Evolutionary conservation across 75 land plant genomes (phyloP), one percentile per base, ranked within the genome.

Genomic region (Larix kaempferi): DNA sequence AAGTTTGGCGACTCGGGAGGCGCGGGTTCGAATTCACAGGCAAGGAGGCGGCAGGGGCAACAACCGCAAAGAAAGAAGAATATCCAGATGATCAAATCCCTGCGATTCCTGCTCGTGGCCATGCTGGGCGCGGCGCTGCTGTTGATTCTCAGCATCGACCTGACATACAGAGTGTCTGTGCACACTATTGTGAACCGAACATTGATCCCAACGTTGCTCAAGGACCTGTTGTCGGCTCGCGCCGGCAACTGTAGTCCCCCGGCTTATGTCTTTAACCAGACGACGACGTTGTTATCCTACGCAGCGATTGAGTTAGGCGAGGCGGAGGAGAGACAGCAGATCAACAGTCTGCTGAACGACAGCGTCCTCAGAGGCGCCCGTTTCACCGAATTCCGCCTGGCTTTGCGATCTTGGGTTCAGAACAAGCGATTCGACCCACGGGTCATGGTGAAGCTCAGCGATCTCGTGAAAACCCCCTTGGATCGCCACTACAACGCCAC

Each of bases 351-450:
- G 5, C 69, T 88, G 15, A 82, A 86, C 3, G 82, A 21, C 59
- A 63, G 57, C 57, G 29, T n/a, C 21, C 75, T 4, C 27, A 59
- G 77, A 2, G 61, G 57, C 57, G 58, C 80, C 76, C 60, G 81
- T 2, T 76, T 73, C 2, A 78, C 84, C 1, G 82, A 84, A 27
- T 91, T 91, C 78, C 80, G 88, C 15, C 71, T 75, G 19, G 25
- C 65, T 3, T 78, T 92, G 59, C 80, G 73, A 1, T 76, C 52
- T 17, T 88, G 94, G 92, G 69, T 78, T 11, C 57, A 83, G 60
- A 86, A 71, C 56, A 88, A 87, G 78, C 74, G 79, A 59, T 84
- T 67, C 64, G 78, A 90, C 6, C 82, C 89, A 1, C 83, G 82
- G 23, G 71, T 89, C 1, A 90, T 93, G 93, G 60, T 37, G 5